A percentile compares a stretch with the other conserved stretches of the same genome.
These are phyloP conservation scores for Ceratobasidium sp. DNA, from an alignment of 1,284 basidiomycete species.

Conservation along the genomic window DNA sequence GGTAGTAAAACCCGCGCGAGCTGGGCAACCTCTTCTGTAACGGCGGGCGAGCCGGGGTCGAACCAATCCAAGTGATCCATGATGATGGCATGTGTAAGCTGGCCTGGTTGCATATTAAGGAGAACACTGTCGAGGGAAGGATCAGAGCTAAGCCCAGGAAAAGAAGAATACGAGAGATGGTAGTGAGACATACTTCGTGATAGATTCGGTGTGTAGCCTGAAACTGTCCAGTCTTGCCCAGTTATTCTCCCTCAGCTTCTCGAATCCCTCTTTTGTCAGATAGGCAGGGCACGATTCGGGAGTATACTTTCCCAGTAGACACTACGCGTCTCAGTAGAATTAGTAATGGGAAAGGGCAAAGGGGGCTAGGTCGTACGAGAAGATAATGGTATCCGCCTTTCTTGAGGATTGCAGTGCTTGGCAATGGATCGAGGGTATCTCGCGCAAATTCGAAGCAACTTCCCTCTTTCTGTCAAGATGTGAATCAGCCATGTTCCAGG, in stretches of 20 bases:
- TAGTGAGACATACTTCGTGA: conserved; percentile 71
- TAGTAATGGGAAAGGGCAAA: background rate
- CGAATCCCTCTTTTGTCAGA: conserved; percentile 76
- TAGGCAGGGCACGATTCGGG: conserved; percentile 79
- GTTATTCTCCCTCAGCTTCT: conserved; percentile 67
- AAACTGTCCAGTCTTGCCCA: conserved; percentile 71
- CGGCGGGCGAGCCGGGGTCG: conserved; percentile 69
- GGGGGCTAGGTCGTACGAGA: conserved; percentile 59
- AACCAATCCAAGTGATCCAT: conserved; percentile 89
- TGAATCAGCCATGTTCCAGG: background rate
- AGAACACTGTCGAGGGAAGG: conserved; percentile 63
- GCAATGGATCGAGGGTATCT: conserved; percentile 76
- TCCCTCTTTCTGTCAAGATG: conserved; percentile 36
- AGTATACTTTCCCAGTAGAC: conserved; percentile 76
- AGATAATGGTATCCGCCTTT: conserved; percentile 79
- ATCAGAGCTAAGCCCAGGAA: conserved; percentile 7
- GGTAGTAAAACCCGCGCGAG: conserved; percentile 71
- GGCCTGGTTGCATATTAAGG: conserved; percentile 66
- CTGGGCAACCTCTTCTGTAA: conserved; percentile 73
- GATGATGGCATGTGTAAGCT: conserved; percentile 75
- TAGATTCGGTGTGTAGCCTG: conserved; percentile 83
- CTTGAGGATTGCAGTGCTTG: conserved; percentile 65
- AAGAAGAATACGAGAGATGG: conserved; percentile 41
- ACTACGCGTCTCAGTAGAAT: conserved; percentile 54
- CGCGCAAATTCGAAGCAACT: conserved; percentile 43